These are phyloP conservation scores for Dipsacomyces acuminosporus DNA, from an alignment of 371 early-diverging fungal genomes.

Conservation along the genomic window DNA sequence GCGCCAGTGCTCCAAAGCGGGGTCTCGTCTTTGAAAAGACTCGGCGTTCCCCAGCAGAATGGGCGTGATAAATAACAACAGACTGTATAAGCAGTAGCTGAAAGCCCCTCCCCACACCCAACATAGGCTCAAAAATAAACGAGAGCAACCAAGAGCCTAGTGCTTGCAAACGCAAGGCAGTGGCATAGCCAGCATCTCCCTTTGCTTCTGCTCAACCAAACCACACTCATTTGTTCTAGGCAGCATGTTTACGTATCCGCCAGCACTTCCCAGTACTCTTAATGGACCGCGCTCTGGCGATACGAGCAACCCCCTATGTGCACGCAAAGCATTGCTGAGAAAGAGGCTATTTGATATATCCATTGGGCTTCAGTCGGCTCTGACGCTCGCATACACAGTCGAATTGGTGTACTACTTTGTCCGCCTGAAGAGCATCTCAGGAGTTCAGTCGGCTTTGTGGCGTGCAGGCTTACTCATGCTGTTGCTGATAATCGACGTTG, in stretches of 20 bases:
- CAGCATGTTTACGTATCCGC: conserved; percentile 18
- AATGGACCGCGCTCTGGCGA: conserved; percentile 4
- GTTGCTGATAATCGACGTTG: conserved; percentile 27
- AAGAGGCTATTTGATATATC: conserved; percentile 37
- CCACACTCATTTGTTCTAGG: too few relatives aligned
- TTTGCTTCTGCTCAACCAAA: too few relatives aligned
- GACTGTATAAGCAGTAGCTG: too few relatives aligned
- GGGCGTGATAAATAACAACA: too few relatives aligned
- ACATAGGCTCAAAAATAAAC: too few relatives aligned
- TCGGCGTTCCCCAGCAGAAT: too few relatives aligned
- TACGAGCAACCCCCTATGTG: background rate
- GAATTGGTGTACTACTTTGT: conserved; percentile 40
- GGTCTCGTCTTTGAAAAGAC: too few relatives aligned
- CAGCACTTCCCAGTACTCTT: background rate
- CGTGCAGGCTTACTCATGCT: conserved; percentile 39
- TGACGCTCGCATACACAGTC: conserved; percentile 22
- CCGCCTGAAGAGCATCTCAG: conserved; percentile 27
- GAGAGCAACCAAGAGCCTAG: too few relatives aligned
- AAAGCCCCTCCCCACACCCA: too few relatives aligned
- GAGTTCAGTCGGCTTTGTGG: conserved; percentile 30
- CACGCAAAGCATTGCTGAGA: conserved; percentile 6
- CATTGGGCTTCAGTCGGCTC: conserved; percentile 30
- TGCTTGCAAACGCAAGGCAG: too few relatives aligned
- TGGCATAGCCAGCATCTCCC: too few relatives aligned
- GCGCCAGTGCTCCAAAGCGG: too few relatives aligned